Conservation (phyloP, 495 filamentous ascomycete species). For the Xylaria acuta region DNA sequence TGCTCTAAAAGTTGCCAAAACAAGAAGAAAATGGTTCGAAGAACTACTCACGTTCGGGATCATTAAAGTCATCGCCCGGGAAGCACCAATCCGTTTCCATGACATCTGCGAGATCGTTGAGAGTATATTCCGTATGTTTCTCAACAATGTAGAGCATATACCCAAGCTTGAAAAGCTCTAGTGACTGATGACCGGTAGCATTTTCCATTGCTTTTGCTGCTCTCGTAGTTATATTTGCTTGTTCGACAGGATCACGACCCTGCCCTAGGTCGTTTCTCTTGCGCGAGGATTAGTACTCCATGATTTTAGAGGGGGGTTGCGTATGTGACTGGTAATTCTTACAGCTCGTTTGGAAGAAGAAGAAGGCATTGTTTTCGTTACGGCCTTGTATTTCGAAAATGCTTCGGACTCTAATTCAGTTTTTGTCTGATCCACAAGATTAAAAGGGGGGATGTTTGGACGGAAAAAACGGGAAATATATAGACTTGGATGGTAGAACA, state of each 20-base stretch:
- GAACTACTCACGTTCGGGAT: neutral
- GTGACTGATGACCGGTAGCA: neutral
- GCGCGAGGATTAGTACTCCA: neutral
- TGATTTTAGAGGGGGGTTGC: neutral
- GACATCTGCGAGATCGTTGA: neutral
- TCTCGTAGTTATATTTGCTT: neutral
- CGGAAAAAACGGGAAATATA: neutral
- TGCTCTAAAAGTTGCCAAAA: neutral
- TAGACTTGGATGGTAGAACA: neutral
- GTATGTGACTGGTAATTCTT: neutral
- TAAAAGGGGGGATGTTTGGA: neutral
- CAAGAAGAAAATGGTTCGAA: neutral
- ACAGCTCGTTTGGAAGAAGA: neutral
- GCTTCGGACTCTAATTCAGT: neutral
- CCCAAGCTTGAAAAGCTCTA: constrained; percentile 9
- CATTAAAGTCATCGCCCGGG: neutral
- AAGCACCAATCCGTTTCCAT: neutral
- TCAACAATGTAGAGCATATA: constrained; percentile 18
- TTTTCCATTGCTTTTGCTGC: neutral
- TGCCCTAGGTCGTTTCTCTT: neutral
- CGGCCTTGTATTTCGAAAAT: neutral
- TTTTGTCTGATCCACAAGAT: neutral
- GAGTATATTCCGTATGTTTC: neutral
- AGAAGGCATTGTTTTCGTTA: neutral
- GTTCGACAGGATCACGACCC: neutral